Evolutionary conservation across 1,139 yeast species (phyloP).

Genomic region (Meyerozyma sp.): DNA sequence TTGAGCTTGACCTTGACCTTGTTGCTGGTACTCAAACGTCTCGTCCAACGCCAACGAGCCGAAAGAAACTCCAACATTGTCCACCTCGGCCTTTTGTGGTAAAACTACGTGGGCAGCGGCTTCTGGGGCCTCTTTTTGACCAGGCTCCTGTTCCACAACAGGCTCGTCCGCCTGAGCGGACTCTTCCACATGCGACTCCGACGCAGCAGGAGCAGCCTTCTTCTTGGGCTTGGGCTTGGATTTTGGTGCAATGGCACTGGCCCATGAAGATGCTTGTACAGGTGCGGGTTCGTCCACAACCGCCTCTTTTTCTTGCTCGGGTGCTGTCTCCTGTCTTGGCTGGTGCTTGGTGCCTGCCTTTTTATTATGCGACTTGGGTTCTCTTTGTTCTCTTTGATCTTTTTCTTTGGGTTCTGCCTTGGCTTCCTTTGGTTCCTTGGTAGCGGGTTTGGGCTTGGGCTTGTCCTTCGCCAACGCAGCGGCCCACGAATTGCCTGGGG

Average conservation of each 20-base stretch:
- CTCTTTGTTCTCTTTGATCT: constrained; percentile 8
- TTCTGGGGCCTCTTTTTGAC: constrained; percentile 1
- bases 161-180: constrained; percentile 7
- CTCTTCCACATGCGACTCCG: constrained; percentile 2
- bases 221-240: constrained; percentile 27
- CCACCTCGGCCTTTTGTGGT: constrained; percentile 46
- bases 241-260: constrained; percentile 55
- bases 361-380: neutral
- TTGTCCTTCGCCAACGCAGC: constrained; percentile 42
- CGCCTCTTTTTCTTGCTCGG: constrained; percentile 5
- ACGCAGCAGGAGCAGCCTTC: constrained; percentile 6
- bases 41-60: constrained; percentile 57
- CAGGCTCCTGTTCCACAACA: too few relatives aligned
- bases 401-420: constrained; percentile 7
- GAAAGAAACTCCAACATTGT: constrained; percentile 64
- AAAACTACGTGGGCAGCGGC: constrained; percentile 53
- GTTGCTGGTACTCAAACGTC: constrained; percentile 9
- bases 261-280: constrained; percentile 37
- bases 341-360: constrained; percentile 4
- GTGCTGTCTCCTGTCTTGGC: constrained; percentile 7
- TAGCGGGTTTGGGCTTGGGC: constrained; percentile 26
- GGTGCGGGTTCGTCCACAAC: constrained; percentile 6
- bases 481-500: constrained; percentile 42
- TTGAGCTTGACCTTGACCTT: constrained; percentile 12
- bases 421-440: constrained; percentile 11